Percentiles rank a stretch among this genome's conserved stretches.
Conservation (phyloP, 2,329 filamentous ascomycete species). For the Canariomyces notabilis region DNA sequence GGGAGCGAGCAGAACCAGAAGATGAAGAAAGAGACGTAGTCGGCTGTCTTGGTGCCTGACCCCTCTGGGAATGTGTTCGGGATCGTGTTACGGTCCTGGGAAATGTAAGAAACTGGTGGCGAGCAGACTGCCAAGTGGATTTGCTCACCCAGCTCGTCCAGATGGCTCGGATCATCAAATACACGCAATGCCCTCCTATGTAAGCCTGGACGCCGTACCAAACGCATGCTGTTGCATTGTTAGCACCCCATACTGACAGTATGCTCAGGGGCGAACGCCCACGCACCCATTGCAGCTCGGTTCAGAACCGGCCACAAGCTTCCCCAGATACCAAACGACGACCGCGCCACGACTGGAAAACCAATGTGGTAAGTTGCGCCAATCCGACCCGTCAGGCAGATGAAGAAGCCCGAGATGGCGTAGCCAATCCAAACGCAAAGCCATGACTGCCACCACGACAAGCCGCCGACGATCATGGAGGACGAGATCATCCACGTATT, state of each 20-base stretch:
- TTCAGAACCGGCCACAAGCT: conserved; percentile 86
- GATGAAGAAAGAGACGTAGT: conserved; percentile 78
- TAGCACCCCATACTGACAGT: conserved; percentile 2
- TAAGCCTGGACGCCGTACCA: conserved; percentile 72
- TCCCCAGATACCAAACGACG: conserved; percentile 86
- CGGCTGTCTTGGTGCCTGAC: conserved; percentile 68
- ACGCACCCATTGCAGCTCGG: conserved; percentile 67
- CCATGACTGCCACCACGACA: conserved; percentile 91
- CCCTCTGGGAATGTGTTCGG: conserved; percentile 60
- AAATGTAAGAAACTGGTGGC: conserved; percentile 12
- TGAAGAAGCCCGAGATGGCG: conserved; percentile 67
- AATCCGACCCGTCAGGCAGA: conserved; percentile 74
- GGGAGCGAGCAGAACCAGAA: conserved; percentile 80
- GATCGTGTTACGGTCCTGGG: conserved; percentile 47
- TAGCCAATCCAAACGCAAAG: conserved; percentile 87
- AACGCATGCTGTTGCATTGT: conserved; percentile 55
- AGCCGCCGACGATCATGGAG: conserved; percentile 69
- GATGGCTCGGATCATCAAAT: conserved; percentile 82
- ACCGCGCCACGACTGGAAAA: conserved; percentile 73
- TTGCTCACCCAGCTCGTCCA: conserved; percentile 61
- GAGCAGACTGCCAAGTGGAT: background rate
- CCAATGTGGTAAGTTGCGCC: conserved; percentile 85
- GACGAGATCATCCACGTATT: conserved; percentile 94
- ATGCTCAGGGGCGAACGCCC: background rate
- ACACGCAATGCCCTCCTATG: conserved; percentile 80